Evolutionary conservation across 306 rosid genomes (phyloP).

Genomic region (Lathyrus aphaca): DNA sequence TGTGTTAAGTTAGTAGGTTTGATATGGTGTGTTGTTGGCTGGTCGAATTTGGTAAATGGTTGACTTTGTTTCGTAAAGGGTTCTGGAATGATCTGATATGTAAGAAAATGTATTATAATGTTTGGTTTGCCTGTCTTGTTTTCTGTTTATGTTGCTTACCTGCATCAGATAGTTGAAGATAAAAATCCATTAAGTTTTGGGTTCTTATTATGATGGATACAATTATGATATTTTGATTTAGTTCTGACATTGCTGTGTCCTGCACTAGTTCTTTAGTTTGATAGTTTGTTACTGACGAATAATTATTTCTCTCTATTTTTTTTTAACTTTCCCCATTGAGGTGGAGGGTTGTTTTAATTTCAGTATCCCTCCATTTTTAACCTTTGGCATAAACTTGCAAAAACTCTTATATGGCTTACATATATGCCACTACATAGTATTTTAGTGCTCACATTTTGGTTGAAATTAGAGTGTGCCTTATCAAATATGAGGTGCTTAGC

Average conservation of each 20-base stretch:
- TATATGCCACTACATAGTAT: background rate
- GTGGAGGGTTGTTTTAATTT: slow-evolving; percentile 23
- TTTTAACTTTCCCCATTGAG: background rate
- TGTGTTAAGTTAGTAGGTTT: slow-evolving; percentile 4
- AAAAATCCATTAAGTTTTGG: slow-evolving; percentile 12
- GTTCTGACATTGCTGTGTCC: slow-evolving; percentile 13
- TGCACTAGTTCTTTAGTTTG: slow-evolving; percentile 25
- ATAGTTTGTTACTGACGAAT: slow-evolving; percentile 10
- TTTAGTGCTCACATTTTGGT: slow-evolving; percentile 6
- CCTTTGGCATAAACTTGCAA: background rate
- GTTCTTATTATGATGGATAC: slow-evolving; percentile 10
- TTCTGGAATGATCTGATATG: slow-evolving; percentile 26
- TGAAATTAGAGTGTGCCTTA: slow-evolving; percentile 12
- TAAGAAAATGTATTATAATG: slow-evolving; percentile 21
- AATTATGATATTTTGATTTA: slow-evolving; percentile 17
- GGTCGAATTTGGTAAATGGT: slow-evolving; percentile 16
- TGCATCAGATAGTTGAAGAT: slow-evolving; percentile 28
- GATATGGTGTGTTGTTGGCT: slow-evolving; percentile 32
- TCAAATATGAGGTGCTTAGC: slow-evolving; percentile 1
- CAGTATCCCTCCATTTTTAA: background rate
- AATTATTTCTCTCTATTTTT: background rate
- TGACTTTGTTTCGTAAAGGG: slow-evolving; percentile 13
- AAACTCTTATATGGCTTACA: background rate
- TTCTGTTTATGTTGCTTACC: slow-evolving; percentile 12
- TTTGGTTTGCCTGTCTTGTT: slow-evolving; percentile 7